Percentiles rank a stretch among this genome's conserved stretches.
Conservation (phyloP, 805 yeast species). For the Candida incommunis region DNA sequence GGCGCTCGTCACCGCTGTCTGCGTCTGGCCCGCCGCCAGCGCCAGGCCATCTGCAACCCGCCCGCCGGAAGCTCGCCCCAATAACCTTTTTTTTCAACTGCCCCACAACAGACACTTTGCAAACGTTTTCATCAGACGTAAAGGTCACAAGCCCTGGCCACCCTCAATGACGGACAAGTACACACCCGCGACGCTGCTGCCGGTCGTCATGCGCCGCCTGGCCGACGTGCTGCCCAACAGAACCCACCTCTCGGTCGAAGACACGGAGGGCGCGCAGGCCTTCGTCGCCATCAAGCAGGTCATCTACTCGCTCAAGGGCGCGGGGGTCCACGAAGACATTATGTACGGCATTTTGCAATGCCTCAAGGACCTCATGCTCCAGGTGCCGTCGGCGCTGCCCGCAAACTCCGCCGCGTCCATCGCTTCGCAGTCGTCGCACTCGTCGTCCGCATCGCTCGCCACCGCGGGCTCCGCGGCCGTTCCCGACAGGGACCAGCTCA, state of each 20-base stretch:
- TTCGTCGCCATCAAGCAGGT: slow-evolving; percentile 2
- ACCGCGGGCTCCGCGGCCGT: background rate
- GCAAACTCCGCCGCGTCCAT: background rate
- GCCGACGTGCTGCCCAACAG: background rate
- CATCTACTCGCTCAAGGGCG: background rate
- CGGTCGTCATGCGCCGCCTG: slow-evolving; percentile 1
- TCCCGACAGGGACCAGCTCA: background rate
- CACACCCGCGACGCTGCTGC: background rate
- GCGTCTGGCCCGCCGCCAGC: too few relatives aligned
- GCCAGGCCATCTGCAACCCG: too few relatives aligned
- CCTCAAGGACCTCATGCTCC: background rate
- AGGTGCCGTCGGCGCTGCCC: background rate
- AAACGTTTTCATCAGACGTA: too few relatives aligned
- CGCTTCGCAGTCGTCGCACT: background rate
- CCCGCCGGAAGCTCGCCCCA: too few relatives aligned
- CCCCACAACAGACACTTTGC: too few relatives aligned
- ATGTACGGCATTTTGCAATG: background rate
- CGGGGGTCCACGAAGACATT: background rate
- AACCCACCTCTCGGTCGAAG: background rate
- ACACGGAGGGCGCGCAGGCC: slow-evolving; percentile 1
- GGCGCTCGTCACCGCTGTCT: too few relatives aligned
- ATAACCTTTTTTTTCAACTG: too few relatives aligned
- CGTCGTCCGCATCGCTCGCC: background rate
- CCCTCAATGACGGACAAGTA: background rate
- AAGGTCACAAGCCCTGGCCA: too few relatives aligned